These are phyloP conservation scores for Rhodotorula sp. DNA, from an alignment of 1,284 basidiomycete genomes.

Conservation along the genomic window DNA sequence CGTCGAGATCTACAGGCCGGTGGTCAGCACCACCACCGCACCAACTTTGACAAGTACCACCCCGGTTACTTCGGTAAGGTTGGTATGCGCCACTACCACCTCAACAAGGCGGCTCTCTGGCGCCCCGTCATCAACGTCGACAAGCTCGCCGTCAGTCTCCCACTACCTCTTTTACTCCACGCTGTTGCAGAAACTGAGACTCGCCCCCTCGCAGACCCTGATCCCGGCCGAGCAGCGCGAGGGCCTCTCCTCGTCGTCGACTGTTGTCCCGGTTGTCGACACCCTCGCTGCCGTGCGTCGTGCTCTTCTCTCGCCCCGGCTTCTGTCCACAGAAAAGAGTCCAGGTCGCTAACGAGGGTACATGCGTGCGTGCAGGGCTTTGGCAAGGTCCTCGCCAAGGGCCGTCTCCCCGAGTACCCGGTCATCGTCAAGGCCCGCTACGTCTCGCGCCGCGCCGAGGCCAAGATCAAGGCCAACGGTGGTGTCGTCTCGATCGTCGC, in stretches of 20 bases:
- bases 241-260: slow-evolving; percentile 61
- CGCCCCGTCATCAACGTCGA: slow-evolving; percentile 95
- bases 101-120: slow-evolving; percentile 87
- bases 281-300: slow-evolving; percentile 56
- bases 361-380: slow-evolving; percentile 66
- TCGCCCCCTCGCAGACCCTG: slow-evolving; percentile 49
- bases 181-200: background rate
- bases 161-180: background rate
- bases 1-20: slow-evolving; percentile 60
- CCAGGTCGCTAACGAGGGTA: no score
- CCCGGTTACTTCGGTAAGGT: slow-evolving; percentile 98
- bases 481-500: slow-evolving; percentile 88
- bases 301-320: background rate
- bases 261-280: slow-evolving; percentile 88
- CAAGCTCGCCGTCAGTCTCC: slow-evolving; percentile 58
- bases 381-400: slow-evolving; percentile 87
- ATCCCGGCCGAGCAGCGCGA: slow-evolving; percentile 74
- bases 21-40: slow-evolving; percentile 98
- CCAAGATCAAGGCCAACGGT: slow-evolving; percentile 72
- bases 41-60: slow-evolving; percentile 68
- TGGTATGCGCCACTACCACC: slow-evolving; percentile 95
- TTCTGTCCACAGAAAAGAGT: no score
- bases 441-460: slow-evolving; percentile 83
- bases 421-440: slow-evolving; percentile 96
- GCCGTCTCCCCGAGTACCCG: slow-evolving; percentile 62